Percentiles rank a stretch among this genome's conserved stretches.
Conservation (phyloP, 2,329 filamentous ascomycete genomes). For the Aureobasidium pullulans region DNA sequence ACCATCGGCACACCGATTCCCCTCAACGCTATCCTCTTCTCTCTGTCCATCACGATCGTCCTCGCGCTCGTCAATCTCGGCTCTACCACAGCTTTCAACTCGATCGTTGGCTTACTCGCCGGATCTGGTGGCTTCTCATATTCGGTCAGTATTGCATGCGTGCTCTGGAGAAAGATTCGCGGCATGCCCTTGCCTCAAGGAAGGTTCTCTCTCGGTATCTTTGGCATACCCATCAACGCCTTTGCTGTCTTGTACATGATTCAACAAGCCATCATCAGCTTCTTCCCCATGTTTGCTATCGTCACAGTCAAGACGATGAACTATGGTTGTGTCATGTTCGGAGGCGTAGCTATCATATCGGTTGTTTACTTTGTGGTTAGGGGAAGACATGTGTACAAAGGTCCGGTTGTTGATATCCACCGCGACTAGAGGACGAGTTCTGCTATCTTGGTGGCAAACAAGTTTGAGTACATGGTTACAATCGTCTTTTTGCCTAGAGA, state of each 20-base stretch:
- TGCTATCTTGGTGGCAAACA: neutral
- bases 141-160: conserved; percentile 30
- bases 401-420: conserved; percentile 16
- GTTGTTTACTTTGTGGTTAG: conserved; percentile 13
- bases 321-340: conserved; percentile 18
- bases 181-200: conserved; percentile 15
- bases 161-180: conserved; percentile 15
- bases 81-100: conserved; percentile 35
- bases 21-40: conserved; percentile 22
- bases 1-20: conserved; percentile 19
- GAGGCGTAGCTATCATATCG: conserved; percentile 17
- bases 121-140: conserved; percentile 35
- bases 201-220: conserved; percentile 21
- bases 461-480: neutral
- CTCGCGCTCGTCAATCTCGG: conserved; percentile 30
- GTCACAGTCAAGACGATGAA: conserved; percentile 22
- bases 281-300: conserved; percentile 13
- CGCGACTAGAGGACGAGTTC: neutral
- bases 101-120: conserved; percentile 33
- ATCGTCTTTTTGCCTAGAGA: neutral
- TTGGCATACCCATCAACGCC: conserved; percentile 22
- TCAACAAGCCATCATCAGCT: conserved; percentile 15
- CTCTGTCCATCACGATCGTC: conserved; percentile 20
- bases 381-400: conserved; percentile 18
- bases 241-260: conserved; percentile 23